Base-by-base conservation (phyloP, 2,329 filamentous ascomycete species). In the Dothiorella sarmentorum region DNA sequence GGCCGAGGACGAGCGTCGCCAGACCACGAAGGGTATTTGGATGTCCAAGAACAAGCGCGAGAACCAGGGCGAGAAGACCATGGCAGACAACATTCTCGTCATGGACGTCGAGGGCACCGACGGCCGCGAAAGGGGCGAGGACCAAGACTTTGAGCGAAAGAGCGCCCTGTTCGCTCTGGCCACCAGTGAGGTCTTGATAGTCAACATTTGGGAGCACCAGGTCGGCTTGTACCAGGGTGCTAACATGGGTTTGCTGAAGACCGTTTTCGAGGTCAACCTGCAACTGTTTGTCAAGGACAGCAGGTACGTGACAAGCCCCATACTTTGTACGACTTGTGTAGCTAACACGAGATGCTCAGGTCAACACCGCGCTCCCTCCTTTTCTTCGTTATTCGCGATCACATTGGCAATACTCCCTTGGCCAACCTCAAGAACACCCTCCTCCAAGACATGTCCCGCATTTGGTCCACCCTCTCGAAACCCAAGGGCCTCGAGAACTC, bases 41-140 rank as follows among this genome's bases (percentile, higher is more conserved):
- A 88, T 99, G 88, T 96, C 92, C 64, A 96, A 96, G 80, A 97
- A 97, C 77, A 96, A 96, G 79, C 78, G 79, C 26, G 81, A 82
- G 65, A 75, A 78, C 53, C 74, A 75, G 63, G 73, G 78, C 59
- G 22, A 37, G 4, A 68, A 67, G 64, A 80, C 79, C 63, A 97
- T 97, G 91, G 92, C 93, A 57, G 91, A 96, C 68, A 99, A 99
- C 75, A 97, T 99, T 68, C 80, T 99, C 63, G 94, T 99, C 66
- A 99, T 99, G 94, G 94, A 99, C 71, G 94, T 99, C 42, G 94
- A 99, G 75, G 94, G 94, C 65, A 97, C 94, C 10, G 94, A 99
- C 73, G 94, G 94, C 55, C 86, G 94, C 65, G 94, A 99, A 78
- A 84, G 94, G 65, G 94, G 94, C 63, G 94, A 99, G 75, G 94